Conservation (phyloP, 2,329 filamentous ascomycete genomes). For the Emmonsiellopsis sp. region DNA sequence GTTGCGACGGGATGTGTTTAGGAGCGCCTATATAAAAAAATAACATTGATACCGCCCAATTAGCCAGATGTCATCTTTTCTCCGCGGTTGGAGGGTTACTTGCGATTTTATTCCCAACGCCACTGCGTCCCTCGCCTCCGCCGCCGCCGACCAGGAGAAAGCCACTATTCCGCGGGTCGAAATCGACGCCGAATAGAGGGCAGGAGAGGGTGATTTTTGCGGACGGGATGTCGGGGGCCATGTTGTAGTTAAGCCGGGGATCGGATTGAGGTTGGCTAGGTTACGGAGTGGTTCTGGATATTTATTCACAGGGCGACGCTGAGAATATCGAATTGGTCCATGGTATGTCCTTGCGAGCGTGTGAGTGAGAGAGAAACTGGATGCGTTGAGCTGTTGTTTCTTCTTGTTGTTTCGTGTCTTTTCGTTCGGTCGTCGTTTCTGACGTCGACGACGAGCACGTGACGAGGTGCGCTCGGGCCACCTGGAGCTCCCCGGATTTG, state of each 20-base stretch:
- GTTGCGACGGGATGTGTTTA: conserved; percentile 59
- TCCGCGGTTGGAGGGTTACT: conserved; percentile 21
- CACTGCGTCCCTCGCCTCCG: conserved; percentile 70
- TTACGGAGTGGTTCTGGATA: too few species aligned
- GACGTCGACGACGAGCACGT: too few species aligned
- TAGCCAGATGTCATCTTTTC: conserved; percentile 3
- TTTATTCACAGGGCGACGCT: too few species aligned
- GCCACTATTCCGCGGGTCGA: conserved; percentile 68
- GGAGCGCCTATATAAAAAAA: conserved; percentile 46
- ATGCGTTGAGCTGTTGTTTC: not conserved
- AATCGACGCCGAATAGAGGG: conserved; percentile 79
- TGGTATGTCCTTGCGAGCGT: not conserved
- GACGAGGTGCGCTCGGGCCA: too few species aligned
- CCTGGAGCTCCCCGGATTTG: too few species aligned
- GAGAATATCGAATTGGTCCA: too few species aligned
- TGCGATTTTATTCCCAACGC: conserved; percentile 81
- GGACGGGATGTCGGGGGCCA: conserved; percentile 31
- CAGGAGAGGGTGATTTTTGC: conserved; percentile 65
- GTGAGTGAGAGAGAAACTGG: not conserved
- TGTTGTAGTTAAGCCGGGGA: conserved; percentile 10
- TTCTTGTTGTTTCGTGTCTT: not conserved
- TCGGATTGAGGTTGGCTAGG: not conserved
- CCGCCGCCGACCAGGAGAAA: conserved; percentile 77
- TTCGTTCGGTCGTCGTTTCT: not conserved
- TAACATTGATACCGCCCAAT: not conserved